Percentiles rank a stretch among this genome's conserved stretches.
These are phyloP conservation scores for Piloderma croceum DNA, from an alignment of 768 basidiomycete genomes.

Conservation along the genomic window DNA sequence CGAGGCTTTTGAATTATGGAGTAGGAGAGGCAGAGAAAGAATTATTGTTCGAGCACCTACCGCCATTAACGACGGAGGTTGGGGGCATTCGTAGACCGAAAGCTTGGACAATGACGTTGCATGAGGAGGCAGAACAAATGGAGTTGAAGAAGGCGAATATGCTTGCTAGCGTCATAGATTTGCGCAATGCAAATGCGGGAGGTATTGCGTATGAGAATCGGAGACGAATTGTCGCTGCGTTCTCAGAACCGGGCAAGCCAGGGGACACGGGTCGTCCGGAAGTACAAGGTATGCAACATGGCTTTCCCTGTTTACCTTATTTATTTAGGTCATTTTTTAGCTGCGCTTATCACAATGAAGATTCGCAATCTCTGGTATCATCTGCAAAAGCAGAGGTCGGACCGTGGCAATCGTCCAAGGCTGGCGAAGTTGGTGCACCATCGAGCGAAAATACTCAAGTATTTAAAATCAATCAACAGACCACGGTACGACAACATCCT, in stretches of 20 bases:
- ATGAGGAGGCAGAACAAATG: constrained; percentile 21
- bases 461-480: constrained; percentile 60
- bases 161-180: constrained; percentile 69
- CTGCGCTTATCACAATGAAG: constrained; percentile 78
- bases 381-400: constrained; percentile 59
- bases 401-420: constrained; percentile 72
- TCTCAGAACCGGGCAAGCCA: constrained; percentile 63
- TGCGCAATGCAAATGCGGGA: constrained; percentile 80
- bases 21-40: constrained; percentile 52
- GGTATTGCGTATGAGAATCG: constrained; percentile 89
- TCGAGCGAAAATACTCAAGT: constrained; percentile 76
- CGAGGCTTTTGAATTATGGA: constrained; percentile 59
- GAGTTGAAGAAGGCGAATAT: constrained; percentile 44
- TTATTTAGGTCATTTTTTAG: too few relatives aligned
- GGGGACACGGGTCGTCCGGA: constrained; percentile 80
- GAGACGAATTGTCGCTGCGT: constrained; percentile 67
- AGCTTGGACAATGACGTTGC: constrained; percentile 12
- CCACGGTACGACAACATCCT: constrained; percentile 72
- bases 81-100: background rate
- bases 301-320: constrained; percentile 2
- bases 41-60: constrained; percentile 64
- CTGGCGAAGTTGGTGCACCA: constrained; percentile 76
- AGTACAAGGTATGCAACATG: constrained; percentile 69
- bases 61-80: constrained; percentile 36
- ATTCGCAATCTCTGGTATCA: constrained; percentile 83